A percentile compares a stretch with the other conserved stretches of the same genome.
Evolutionary conservation across 1,284 basidiomycete genomes (phyloP).

Genomic region (Volvariella surrecta): DNA sequence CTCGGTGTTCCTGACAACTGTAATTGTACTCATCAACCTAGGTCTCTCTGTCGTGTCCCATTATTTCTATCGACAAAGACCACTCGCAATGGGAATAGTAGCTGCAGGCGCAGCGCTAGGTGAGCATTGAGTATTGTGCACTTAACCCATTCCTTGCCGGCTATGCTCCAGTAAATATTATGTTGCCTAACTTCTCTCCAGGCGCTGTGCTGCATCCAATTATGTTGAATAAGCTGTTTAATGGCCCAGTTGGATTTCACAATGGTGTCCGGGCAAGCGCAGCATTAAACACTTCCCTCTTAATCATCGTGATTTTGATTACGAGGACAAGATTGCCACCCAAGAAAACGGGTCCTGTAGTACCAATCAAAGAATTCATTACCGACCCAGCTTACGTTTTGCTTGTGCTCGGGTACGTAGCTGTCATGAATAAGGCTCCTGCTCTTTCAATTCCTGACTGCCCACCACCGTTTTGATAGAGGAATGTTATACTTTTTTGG

Average conservation of each 20-base stretch:
- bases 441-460: background rate
- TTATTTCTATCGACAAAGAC: constrained; percentile 11
- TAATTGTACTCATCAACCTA: constrained; percentile 13
- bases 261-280: constrained; percentile 26
- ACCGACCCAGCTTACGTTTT: constrained; percentile 2
- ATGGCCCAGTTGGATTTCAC: constrained; percentile 19
- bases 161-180: constrained; percentile 27
- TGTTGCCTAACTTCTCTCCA: constrained; percentile 27
- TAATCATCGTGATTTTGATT: constrained; percentile 27
- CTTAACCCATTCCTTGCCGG: no score
- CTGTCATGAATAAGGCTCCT: background rate
- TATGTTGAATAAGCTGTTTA: constrained; percentile 16
- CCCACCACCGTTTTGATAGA: background rate
- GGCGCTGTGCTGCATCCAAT: constrained; percentile 4
- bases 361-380: constrained; percentile 11
- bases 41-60: constrained; percentile 15
- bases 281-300: constrained; percentile 20
- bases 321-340: constrained; percentile 31
- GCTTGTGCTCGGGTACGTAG: constrained; percentile 6
- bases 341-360: constrained; percentile 18
- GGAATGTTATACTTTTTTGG: constrained; percentile 16
- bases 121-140: constrained; percentile 1
- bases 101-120: constrained; percentile 12
- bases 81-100: constrained; percentile 13
- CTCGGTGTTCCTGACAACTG: constrained; percentile 17